These are phyloP conservation scores for Hyaloscypha hepaticicola DNA, from an alignment of 495 filamentous ascomycete species.

Conservation along the genomic window DNA sequence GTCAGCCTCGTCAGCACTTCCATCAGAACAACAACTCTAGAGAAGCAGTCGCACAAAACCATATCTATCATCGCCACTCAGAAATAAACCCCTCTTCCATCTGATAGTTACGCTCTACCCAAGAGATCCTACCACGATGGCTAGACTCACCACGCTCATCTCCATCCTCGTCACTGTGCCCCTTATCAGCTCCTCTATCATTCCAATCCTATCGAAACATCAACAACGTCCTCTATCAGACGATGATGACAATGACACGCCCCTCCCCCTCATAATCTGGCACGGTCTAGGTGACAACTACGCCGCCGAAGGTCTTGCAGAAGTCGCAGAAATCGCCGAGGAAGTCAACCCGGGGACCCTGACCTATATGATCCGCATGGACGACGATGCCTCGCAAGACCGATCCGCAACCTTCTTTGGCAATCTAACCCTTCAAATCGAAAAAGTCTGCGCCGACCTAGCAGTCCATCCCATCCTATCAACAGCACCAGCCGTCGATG, in stretches of 20 bases:
- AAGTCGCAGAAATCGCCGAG: conserved; percentile 66
- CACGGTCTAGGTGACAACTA: conserved; percentile 72
- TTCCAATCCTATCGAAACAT: conserved; percentile 24
- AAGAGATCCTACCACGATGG: conserved; percentile 21
- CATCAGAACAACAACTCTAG: neutral
- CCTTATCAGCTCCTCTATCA: conserved; percentile 27
- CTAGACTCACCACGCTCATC: conserved; percentile 21
- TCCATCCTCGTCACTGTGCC: conserved; percentile 20
- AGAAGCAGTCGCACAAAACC: too few relatives aligned
- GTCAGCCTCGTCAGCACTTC: neutral
- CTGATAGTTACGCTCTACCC: neutral
- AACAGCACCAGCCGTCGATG: conserved; percentile 80
- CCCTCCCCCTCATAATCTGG: conserved; percentile 89
- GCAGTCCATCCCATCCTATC: conserved; percentile 74
- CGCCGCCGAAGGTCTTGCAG: conserved; percentile 67
- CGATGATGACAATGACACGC: conserved; percentile 47
- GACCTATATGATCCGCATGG: conserved; percentile 77
- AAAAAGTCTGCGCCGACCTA: conserved; percentile 76
- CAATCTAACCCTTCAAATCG: conserved; percentile 79
- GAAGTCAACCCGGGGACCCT: conserved; percentile 76
- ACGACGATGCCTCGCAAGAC: conserved; percentile 62
- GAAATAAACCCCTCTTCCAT: too few relatives aligned
- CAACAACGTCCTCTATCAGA: conserved; percentile 15
- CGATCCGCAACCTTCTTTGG: conserved; percentile 85
- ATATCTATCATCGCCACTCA: too few relatives aligned